Evolutionary conservation across 352 stramenopile species (phyloP), one percentile per base, ranked within the genome.

Genomic region (Pythium guiyangense): DNA sequence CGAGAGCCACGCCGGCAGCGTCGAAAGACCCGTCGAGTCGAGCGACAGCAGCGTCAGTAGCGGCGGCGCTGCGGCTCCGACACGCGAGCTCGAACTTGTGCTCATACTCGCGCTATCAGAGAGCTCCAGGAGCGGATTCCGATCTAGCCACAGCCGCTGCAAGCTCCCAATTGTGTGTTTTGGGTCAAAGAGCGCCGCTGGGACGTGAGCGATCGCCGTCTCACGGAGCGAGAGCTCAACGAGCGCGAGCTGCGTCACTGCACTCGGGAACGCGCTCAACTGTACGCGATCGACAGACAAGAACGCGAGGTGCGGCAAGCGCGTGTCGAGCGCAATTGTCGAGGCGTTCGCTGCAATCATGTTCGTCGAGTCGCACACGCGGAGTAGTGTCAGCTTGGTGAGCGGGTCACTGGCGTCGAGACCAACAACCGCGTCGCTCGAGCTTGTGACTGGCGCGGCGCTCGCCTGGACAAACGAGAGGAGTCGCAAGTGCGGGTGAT

Each of bases 221-320:
- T 35, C 45, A 47, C 45, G 39, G 15, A 54, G 44, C 34, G 35
- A 52, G 54, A 60, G 46, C 3, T 49, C 35, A 8, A 54, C 9
- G 0, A 54, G 35, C 20, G 45, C 45, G 15, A 60, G 45, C n/a
- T 15, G 6, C 9, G 42, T n/a, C 17, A 48, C n/a, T 4, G 37
- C 12, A 5, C 18, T 42, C 15, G 45, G 25, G 43, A 42, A 47
- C 25, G 34, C 9, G 43, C 5, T 42, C 10, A 58, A 22, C 1
- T 11, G 27, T 14, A 27, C 29, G 15, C 29, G 20, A 6, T 58
- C 52, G 11, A 58, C 40, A 15, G 34, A 53, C 43, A 60, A 11
- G 31, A 60, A 53, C 6, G 26, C 29, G 27, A 57, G 52, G n/a
- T 40, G 29, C 11, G 11, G 9, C 42, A 40, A 58, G 3, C 18